Evolutionary conservation across 176 grass and related monocot genomes (phyloP).

Genomic region (Oryza meyeriana): DNA sequence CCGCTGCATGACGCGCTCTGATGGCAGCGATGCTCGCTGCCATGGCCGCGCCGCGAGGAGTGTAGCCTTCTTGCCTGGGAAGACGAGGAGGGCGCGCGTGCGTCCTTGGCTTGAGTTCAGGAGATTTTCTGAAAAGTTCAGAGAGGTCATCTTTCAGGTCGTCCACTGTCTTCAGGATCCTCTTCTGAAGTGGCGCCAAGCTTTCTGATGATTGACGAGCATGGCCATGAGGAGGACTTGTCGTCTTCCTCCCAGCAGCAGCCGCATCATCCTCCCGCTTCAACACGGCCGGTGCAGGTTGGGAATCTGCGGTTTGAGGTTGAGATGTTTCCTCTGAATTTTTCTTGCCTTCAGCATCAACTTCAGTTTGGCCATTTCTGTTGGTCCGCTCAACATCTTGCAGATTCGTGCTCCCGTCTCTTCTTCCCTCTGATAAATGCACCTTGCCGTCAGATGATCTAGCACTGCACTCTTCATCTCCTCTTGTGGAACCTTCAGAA

Average conservation of each 20-base stretch:
- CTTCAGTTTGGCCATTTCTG: not conserved
- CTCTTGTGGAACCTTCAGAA: not conserved
- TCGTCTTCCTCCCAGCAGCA: not conserved
- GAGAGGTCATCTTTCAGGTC: conserved; percentile 68
- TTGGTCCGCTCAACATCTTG: not conserved
- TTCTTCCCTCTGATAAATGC: not conserved
- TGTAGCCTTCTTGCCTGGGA: conserved; percentile 8
- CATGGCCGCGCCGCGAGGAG: not conserved
- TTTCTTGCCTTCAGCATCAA: not conserved
- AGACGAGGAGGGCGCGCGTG: conserved; percentile 17
- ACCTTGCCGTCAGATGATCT: not conserved
- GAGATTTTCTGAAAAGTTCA: conserved; percentile 60
- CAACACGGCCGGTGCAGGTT: conserved; percentile 29
- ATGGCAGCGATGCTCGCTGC: not conserved
- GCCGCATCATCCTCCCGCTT: not conserved
- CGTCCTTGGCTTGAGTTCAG: conserved; percentile 23
- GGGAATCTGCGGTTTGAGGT: conserved; percentile 30
- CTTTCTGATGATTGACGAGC: not conserved
- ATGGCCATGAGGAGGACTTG: conserved; percentile 21
- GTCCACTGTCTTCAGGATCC: conserved; percentile 78
- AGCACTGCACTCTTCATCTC: not conserved
- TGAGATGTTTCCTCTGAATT: conserved; percentile 6
- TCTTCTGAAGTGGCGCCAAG: conserved; percentile 33
- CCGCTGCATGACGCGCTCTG: conserved; percentile 7
- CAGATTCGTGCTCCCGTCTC: not conserved